A percentile compares a stretch with the other conserved stretches of the same genome.
Conservation (phyloP, 2,329 filamentous ascomycete species). For the Cercospora brassicicola region DNA sequence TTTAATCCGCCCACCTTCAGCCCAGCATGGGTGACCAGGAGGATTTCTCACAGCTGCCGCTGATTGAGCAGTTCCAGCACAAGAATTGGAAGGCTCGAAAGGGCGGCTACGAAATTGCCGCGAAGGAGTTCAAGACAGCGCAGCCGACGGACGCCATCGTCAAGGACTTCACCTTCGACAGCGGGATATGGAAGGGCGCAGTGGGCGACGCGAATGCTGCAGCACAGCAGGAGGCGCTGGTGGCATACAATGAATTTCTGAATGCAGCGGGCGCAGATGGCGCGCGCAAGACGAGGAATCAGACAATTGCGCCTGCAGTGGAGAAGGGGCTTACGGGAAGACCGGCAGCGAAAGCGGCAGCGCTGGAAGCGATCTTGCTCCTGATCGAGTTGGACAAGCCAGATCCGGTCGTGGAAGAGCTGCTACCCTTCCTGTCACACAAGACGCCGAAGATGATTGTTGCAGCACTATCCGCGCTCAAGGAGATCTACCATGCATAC, state of each 20-base stretch:
- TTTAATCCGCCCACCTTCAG: not conserved
- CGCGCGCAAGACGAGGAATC: conserved; percentile 64
- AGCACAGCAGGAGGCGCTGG: conserved; percentile 89
- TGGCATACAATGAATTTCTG: conserved; percentile 84
- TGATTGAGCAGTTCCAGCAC: conserved; percentile 79
- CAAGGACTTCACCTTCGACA: conserved; percentile 80
- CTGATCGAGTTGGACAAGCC: conserved; percentile 88
- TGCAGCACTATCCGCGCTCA: conserved; percentile 72
- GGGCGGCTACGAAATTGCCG: conserved; percentile 87
- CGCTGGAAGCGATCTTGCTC: conserved; percentile 81
- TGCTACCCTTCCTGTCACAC: conserved; percentile 77
- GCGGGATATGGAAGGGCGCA: conserved; percentile 85
- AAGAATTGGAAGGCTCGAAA: conserved; percentile 99
- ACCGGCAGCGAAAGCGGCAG: conserved; percentile 82
- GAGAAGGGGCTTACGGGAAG: conserved; percentile 92
- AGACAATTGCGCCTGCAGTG: conserved; percentile 74
- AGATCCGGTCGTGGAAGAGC: conserved; percentile 83
- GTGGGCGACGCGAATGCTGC: conserved; percentile 95
- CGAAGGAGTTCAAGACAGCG: conserved; percentile 80
- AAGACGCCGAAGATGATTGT: conserved; percentile 90
- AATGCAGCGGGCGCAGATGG: conserved; percentile 84
- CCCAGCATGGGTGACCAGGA: conserved; percentile 77
- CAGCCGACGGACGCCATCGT: conserved; percentile 84
- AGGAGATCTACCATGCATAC: conserved; percentile 85
- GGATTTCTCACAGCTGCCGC: conserved; percentile 75